phyloP scores from a whole-genome alignment of 2,329 filamentous ascomycete species.

The Penicillium sp. region DNA sequence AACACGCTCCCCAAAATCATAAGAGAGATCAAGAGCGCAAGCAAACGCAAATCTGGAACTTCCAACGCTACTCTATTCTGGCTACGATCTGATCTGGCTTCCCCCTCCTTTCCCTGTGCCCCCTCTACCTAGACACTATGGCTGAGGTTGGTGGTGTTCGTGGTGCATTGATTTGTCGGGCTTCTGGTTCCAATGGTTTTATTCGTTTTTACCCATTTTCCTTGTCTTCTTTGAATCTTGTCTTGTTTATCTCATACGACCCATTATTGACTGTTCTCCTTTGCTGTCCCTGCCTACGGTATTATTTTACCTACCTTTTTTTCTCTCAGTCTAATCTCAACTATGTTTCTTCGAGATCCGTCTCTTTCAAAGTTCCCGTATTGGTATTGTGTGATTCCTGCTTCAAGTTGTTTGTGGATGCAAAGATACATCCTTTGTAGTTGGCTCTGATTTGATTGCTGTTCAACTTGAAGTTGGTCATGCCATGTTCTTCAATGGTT shows the following conservation, averaged over 20 bases:
- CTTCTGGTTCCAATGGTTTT: conserved; percentile 28
- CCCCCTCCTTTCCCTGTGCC: conserved; percentile 23
- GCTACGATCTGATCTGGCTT: conserved; percentile 31
- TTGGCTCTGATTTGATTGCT: too few relatives aligned
- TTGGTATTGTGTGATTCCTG: too few relatives aligned
- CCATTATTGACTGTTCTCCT: conserved; percentile 29
- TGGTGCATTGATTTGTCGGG: conserved; percentile 40
- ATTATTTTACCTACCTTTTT: conserved; percentile 16
- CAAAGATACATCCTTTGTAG: not conserved
- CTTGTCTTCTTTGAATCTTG: not conserved
- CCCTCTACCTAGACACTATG: conserved; percentile 41
- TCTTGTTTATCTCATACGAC: conserved; percentile 28
- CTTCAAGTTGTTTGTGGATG: too few relatives aligned
- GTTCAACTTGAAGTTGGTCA: too few relatives aligned
- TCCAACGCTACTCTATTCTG: conserved; percentile 30
- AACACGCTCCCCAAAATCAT: not conserved
- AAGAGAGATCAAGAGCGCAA: conserved; percentile 35
- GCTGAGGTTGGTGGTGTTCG: conserved; percentile 43
- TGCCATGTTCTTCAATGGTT: too few relatives aligned
- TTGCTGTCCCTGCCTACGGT: conserved; percentile 1
- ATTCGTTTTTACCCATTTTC: conserved; percentile 25
- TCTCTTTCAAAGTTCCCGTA: not conserved
- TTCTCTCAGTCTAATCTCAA: conserved; percentile 31
- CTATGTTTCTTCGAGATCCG: conserved; percentile 7
- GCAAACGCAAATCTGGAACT: conserved; percentile 31